Base-by-base conservation (phyloP, 2,329 filamentous ascomycete species). In the Aureobasidium uvarum region DNA sequence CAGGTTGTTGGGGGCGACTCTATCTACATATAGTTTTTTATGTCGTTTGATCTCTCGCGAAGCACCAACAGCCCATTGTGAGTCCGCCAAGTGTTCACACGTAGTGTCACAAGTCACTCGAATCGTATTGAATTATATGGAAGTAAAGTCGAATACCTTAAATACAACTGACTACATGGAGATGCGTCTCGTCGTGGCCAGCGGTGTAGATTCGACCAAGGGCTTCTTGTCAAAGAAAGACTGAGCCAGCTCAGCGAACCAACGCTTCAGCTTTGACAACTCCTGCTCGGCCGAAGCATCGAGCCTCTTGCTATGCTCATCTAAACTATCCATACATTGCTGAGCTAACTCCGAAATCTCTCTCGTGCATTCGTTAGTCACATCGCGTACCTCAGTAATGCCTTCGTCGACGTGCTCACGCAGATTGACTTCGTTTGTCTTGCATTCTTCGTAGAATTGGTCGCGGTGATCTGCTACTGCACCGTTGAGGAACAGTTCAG, bases 371-470 rank as follows among this genome's bases (percentile, higher is more conserved):
- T 62, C 45, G 7, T 62, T 45, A 36, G 36, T 28, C 6, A 25
- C 41, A 16, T 62, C 59, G 11, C 45, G 59, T 5, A 62, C 14
- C 20, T 62, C 45, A 16, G 33, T 51, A 46, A 33, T n/a, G 20
- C 59, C 59, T 20, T 62, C 59, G 16, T 62, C 59, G n/a, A 62
- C 8, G 11, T 31, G 18, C 25, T 62, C 59, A 3, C 38, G 45
- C 1, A 62, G 1, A 23, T 23, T 51, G 23, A 23, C 23, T 43
- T 63, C 59, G 11, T 52, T 43, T 4, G 25, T 28, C 25, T 63
- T 41, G 23, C 59, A 63, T 10, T 63, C 59, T 18, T 63, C 59
- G 38, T 63, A 54, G 8, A 54, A 63, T 7, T 43, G 46, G 36
- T 63, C 59, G 38, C 59, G 59, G 14, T 63, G 39, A 25, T 31